Evolutionary conservation across 2,329 filamentous ascomycete genomes (phyloP).

Genomic region (Basipetospora sp.): DNA sequence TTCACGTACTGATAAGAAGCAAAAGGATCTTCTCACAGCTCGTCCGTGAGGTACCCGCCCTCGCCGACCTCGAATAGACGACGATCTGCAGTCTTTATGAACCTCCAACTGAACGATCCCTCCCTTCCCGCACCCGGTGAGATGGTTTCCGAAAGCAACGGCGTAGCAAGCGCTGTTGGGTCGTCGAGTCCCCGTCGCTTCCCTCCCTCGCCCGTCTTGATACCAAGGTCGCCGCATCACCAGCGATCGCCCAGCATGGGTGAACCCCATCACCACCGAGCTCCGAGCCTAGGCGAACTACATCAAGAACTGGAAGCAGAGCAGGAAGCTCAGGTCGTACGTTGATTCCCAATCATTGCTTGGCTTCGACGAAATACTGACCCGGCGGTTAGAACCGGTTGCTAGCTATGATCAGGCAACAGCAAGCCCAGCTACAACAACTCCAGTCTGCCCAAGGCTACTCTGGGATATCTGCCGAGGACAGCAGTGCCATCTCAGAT

Average conservation of each 20-base stretch:
- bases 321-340: constrained; percentile 62
- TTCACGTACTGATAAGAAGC: background rate
- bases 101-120: constrained; percentile 60
- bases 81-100: constrained; percentile 56
- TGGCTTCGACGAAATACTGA: background rate
- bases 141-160: constrained; percentile 36
- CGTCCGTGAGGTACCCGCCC: constrained; percentile 25
- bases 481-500: constrained; percentile 33
- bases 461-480: constrained; percentile 30
- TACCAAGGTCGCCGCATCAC: constrained; percentile 41
- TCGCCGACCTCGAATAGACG: constrained; percentile 34
- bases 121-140: constrained; percentile 53
- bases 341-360: constrained; percentile 16
- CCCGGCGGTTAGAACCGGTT: constrained; percentile 44
- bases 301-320: constrained; percentile 69
- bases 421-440: constrained; percentile 55
- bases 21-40: constrained; percentile 32
- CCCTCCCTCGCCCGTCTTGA: constrained; percentile 30
- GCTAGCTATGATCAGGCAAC: constrained; percentile 59
- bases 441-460: constrained; percentile 33
- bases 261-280: constrained; percentile 49
- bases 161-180: constrained; percentile 11
- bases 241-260: constrained; percentile 56
- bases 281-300: constrained; percentile 60
- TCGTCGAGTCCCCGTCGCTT: constrained; percentile 29